phyloP scores from a whole-genome alignment of 768 basidiomycete genomes.

The Pseudohyphozyma bogoriensis region DNA sequence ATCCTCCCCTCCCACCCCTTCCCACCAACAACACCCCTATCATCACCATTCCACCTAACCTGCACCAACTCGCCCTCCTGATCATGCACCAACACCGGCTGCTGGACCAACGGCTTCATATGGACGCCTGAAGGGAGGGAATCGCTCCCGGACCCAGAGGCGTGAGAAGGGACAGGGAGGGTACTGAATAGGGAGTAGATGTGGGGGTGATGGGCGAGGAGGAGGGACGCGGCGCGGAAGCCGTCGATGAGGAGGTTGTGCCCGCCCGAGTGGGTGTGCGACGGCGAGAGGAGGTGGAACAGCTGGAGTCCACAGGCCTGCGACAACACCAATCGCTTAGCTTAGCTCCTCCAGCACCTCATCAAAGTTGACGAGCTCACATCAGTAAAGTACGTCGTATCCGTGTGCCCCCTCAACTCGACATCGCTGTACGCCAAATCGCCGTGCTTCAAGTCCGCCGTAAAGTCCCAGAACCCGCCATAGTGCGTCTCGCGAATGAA shows the following conservation, averaged over 20 bases:
- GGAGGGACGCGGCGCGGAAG: constrained; percentile 75
- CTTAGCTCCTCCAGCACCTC: too few relatives aligned
- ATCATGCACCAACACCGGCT: constrained; percentile 66
- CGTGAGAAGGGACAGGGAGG: constrained; percentile 67
- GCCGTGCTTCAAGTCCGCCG: constrained; percentile 75
- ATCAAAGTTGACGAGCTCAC: constrained; percentile 42
- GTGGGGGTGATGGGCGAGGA: constrained; percentile 61
- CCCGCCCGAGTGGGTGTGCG: constrained; percentile 60
- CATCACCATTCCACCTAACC: constrained; percentile 90
- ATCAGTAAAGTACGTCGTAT: constrained; percentile 54
- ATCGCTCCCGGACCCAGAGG: constrained; percentile 60
- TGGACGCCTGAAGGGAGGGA: constrained; percentile 34
- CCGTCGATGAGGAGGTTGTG: constrained; percentile 89
- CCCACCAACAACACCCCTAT: constrained; percentile 60
- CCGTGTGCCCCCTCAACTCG: constrained; percentile 74
- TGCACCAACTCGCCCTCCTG: constrained; percentile 54
- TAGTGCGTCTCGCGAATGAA: constrained; percentile 86
- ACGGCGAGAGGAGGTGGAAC: constrained; percentile 74
- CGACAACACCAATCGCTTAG: not conserved
- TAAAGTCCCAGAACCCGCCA: constrained; percentile 95
- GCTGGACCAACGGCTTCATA: constrained; percentile 49
- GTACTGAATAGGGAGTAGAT: constrained; percentile 59
- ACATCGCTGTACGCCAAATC: constrained; percentile 90
- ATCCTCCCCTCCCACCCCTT: constrained; percentile 50
- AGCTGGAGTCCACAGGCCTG: constrained; percentile 92